These are phyloP conservation scores for Lojkania enalia DNA, from an alignment of 2,329 filamentous ascomycete genomes.

Conservation along the genomic window DNA sequence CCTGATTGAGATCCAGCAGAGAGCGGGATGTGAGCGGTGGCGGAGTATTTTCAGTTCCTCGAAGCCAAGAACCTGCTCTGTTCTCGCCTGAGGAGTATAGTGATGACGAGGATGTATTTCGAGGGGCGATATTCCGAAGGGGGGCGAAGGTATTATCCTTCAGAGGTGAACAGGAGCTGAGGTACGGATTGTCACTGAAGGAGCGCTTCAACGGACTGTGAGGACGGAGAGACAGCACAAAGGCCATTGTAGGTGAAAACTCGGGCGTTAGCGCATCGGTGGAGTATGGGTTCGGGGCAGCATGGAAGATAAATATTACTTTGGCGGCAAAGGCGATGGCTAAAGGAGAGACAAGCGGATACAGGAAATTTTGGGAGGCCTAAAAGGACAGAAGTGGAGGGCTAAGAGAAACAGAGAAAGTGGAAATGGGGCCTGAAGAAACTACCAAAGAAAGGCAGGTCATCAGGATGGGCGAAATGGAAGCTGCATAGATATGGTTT, in stretches of 20 bases:
- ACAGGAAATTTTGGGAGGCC: neutral
- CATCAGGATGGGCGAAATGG: neutral
- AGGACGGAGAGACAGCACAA: slow-evolving; percentile 44
- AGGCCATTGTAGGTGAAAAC: slow-evolving; percentile 38
- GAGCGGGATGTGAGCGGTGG: slow-evolving; percentile 37
- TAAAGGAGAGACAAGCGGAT: slow-evolving; percentile 31
- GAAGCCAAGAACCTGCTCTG: slow-evolving; percentile 26
- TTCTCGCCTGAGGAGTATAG: slow-evolving; percentile 36
- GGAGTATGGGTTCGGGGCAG: slow-evolving; percentile 25
- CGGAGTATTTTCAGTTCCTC: slow-evolving; percentile 38
- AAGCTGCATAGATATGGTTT: slow-evolving; percentile 6
- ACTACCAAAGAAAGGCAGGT: slow-evolving; percentile 21
- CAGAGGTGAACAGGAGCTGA: slow-evolving; percentile 39
- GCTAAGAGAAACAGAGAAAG: slow-evolving; percentile 13
- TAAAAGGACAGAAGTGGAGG: neutral
- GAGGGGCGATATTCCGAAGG: slow-evolving; percentile 31
- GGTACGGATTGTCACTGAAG: slow-evolving; percentile 46
- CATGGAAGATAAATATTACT: slow-evolving; percentile 46
- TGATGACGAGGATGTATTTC: slow-evolving; percentile 37
- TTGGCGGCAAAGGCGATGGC: slow-evolving; percentile 31
- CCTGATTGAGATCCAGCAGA: slow-evolving; percentile 36
- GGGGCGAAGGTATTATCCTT: slow-evolving; percentile 28
- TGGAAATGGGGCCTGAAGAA: slow-evolving; percentile 18
- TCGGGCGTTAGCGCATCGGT: slow-evolving; percentile 22
- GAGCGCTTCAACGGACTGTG: slow-evolving; percentile 47